Evolutionary conservation across 1,139 yeast genomes (phyloP).

Genomic region (Candida sojae): DNA sequence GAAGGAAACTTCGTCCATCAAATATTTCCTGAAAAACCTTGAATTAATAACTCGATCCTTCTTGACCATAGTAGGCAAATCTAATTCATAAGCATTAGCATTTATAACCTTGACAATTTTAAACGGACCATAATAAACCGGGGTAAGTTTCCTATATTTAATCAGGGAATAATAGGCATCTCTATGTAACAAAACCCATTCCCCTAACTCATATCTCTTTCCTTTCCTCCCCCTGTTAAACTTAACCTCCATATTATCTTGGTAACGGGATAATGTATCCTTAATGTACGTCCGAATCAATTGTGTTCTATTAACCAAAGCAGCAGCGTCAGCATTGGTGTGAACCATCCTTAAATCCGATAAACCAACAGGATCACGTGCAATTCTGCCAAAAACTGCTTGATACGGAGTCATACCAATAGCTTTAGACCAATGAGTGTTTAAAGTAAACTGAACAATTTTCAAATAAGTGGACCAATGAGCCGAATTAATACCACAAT

Average conservation of each 20-base stretch:
- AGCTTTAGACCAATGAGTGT: conserved; percentile 3
- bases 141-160: conserved; percentile 2
- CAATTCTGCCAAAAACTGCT: conserved; percentile 3
- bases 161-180: conserved; percentile 1
- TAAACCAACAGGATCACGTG: conserved; percentile 1
- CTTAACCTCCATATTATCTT: conserved; percentile 3
- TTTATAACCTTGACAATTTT: conserved; percentile 5
- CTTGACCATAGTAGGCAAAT: conserved; percentile 4
- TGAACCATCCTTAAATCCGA: not conserved
- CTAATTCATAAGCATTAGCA: conserved; percentile 6
- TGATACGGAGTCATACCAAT: conserved; percentile 4
- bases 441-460: conserved; percentile 4
- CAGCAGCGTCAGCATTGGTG: not conserved
- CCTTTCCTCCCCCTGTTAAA: conserved; percentile 3
- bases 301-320: not conserved
- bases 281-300: not conserved
- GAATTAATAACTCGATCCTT: conserved; percentile 3
- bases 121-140: conserved; percentile 7
- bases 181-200: conserved; percentile 2
- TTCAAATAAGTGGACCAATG: conserved; percentile 5
- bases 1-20: not conserved
- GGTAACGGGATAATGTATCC: not conserved
- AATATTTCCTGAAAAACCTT: conserved; percentile 2
- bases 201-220: conserved; percentile 1
- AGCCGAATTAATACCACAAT: not conserved